phyloP scores from a whole-genome alignment of 73 alveolate genomes.

The Stentor roeselii region DNA sequence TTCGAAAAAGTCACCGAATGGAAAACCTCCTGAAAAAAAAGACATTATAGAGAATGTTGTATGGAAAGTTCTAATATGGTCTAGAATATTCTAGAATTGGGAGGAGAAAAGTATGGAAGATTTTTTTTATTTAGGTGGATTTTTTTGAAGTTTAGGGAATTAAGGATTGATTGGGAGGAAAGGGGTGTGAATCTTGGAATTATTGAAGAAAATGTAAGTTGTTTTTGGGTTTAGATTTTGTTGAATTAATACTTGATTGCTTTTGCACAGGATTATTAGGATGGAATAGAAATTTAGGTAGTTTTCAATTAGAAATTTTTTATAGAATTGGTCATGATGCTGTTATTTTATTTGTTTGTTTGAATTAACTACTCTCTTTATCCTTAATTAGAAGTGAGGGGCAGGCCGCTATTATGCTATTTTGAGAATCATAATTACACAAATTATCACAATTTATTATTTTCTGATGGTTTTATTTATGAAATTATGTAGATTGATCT shows the following conservation, averaged over 20 bases:
- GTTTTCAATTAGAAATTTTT: no score
- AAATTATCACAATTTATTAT: no score
- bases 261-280: neutral
- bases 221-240: neutral
- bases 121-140: neutral
- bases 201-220: neutral
- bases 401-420: no score
- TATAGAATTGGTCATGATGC: no score
- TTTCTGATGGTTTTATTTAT: no score
- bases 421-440: no score
- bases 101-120: neutral
- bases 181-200: neutral
- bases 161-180: neutral
- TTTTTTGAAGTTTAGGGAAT: neutral
- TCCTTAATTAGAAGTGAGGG: no score
- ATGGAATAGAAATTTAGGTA: no score
- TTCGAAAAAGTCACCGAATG: conserved; percentile 6
- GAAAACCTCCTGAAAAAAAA: conserved; percentile 17
- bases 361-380: no score
- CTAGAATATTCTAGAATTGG: neutral
- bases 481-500: no score
- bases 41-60: neutral
- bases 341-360: no score
- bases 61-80: neutral
- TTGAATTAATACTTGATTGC: neutral